Evolutionary conservation across 768 basidiomycete species (phyloP).

Genomic region (Rickenella mellea): DNA sequence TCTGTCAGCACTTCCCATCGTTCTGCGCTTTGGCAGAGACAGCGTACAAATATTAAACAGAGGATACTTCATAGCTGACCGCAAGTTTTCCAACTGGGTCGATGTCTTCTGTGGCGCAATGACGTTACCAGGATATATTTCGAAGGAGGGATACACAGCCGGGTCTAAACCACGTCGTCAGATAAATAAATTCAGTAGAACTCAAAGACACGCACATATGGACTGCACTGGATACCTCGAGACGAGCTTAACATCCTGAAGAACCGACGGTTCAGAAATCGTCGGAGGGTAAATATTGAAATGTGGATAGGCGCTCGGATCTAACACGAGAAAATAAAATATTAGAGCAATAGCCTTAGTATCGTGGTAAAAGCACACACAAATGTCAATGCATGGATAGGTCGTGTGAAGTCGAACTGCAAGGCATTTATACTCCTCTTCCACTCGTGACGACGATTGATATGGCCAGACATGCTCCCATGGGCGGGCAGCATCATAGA

Average conservation of each 20-base stretch:
- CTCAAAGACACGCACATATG: neutral
- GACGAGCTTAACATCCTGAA: too few species aligned
- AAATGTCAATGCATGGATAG: constrained; percentile 20
- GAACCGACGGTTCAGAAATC: constrained; percentile 14
- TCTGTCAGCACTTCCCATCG: too few species aligned
- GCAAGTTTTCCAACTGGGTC: neutral
- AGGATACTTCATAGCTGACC: neutral
- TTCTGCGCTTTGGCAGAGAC: too few species aligned
- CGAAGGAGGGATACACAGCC: constrained; percentile 2
- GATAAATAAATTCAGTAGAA: neutral
- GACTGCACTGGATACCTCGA: too few species aligned
- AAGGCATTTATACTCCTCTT: neutral
- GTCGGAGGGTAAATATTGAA: constrained; percentile 18
- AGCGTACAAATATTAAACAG: neutral
- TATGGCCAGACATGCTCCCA: neutral
- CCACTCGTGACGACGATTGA: neutral
- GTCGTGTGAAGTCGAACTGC: neutral
- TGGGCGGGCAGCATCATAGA: neutral
- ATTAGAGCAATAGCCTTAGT: neutral
- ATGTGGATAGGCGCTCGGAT: constrained; percentile 16
- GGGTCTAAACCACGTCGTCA: neutral
- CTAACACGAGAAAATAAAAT: neutral
- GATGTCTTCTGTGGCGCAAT: neutral
- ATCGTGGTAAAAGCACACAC: constrained; percentile 11
- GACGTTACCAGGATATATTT: constrained; percentile 2